Percentiles rank a stretch among this genome's conserved stretches.
These are phyloP conservation scores for Geranomyces variabilis DNA, from an alignment of 192 early-diverging fungal genomes.

Conservation along the genomic window DNA sequence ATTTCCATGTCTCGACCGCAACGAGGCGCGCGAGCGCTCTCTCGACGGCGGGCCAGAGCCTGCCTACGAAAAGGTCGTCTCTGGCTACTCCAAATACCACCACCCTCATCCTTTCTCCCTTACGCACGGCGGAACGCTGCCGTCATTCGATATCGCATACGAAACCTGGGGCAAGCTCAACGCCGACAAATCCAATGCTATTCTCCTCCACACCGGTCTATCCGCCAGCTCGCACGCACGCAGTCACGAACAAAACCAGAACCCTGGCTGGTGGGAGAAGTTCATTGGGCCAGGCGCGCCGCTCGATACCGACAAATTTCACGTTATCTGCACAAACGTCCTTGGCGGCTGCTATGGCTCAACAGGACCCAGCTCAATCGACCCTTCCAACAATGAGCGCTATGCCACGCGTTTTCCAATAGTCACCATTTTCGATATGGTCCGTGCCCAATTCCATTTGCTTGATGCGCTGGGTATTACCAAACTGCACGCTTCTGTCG, in stretches of 20 bases:
- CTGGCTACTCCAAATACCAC: constrained; percentile 66
- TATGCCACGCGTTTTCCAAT: constrained; percentile 93
- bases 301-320: constrained; percentile 92
- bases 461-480: constrained; percentile 78
- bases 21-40: constrained; percentile 33
- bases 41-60: constrained; percentile 74
- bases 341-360: constrained; percentile 96
- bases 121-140: constrained; percentile 82
- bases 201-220: constrained; percentile 94
- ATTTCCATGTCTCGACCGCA: constrained; percentile 36
- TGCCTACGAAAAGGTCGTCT: constrained; percentile 78
- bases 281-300: constrained; percentile 93
- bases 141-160: constrained; percentile 83
- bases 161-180: constrained; percentile 97
- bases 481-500: constrained; percentile 86
- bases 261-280: constrained; percentile 95
- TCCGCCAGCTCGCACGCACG: constrained; percentile 91
- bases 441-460: constrained; percentile 89
- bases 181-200: constrained; percentile 76
- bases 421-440: constrained; percentile 93
- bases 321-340: constrained; percentile 95
- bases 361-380: constrained; percentile 84
- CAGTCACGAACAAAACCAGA: constrained; percentile 75
- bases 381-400: constrained; percentile 69
- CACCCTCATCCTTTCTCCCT: constrained; percentile 71